A percentile compares a stretch with the other conserved stretches of the same genome.
Conservation (phyloP, 225 moss, liverwort and hornwort genomes). For the Anthoceros angustus region DNA sequence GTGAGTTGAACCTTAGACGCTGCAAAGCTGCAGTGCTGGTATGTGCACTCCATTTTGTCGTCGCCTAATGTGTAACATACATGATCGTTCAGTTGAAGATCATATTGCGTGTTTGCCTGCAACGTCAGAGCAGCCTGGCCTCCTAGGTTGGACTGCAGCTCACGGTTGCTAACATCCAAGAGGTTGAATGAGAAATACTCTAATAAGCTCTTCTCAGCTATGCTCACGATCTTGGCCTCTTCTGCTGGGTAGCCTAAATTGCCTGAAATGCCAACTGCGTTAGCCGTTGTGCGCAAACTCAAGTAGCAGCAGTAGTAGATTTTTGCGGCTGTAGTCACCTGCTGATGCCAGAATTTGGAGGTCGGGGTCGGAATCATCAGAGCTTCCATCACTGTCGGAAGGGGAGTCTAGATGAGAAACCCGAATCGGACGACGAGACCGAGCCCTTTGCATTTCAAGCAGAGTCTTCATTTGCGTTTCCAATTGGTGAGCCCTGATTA, state of each 20-base stretch:
- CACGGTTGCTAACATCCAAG: neutral
- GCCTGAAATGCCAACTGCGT: neutral
- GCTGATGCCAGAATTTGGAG: neutral
- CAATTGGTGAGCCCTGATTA: slow-evolving; percentile 34
- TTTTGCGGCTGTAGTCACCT: neutral
- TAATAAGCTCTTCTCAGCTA: neutral
- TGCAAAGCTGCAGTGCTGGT: neutral
- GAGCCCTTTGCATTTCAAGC: slow-evolving; percentile 28
- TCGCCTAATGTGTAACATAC: neutral
- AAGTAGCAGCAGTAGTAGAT: neutral
- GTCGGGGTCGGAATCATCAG: slow-evolving; percentile 9
- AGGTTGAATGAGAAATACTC: neutral
- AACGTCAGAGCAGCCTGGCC: too few relatives aligned
- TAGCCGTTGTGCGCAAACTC: neutral
- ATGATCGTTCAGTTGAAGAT: too few relatives aligned
- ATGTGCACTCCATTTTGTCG: neutral
- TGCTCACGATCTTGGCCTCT: neutral
- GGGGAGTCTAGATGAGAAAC: neutral
- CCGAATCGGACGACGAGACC: slow-evolving; percentile 11
- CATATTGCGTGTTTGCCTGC: too few relatives aligned
- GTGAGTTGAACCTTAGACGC: neutral
- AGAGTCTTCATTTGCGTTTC: slow-evolving; percentile 48
- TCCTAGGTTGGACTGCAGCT: neutral
- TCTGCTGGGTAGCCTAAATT: neutral
- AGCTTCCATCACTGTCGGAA: neutral